phyloP scores from a whole-genome alignment of 495 filamentous ascomycete species.

The Thermothielavioides terrestris region DNA sequence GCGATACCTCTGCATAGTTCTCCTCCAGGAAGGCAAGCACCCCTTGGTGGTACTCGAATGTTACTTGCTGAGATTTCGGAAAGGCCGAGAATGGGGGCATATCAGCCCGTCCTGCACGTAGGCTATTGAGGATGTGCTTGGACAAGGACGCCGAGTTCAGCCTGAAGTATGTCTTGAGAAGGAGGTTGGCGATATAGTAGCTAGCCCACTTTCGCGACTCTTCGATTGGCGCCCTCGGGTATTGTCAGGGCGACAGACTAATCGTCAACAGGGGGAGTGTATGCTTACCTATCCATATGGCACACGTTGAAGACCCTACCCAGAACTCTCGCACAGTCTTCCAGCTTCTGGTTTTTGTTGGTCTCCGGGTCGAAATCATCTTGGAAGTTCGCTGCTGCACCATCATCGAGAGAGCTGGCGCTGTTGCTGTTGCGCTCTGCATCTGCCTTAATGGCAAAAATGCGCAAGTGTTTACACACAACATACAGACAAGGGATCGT shows the following conservation, averaged over 20 bases:
- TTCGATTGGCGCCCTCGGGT: slow-evolving; percentile 63
- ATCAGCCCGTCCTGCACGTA: slow-evolving; percentile 67
- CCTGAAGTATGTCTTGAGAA: slow-evolving; percentile 98
- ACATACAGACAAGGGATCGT: slow-evolving; percentile 82
- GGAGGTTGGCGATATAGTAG: slow-evolving; percentile 82
- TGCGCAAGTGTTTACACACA: slow-evolving; percentile 69
- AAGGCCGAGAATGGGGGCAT: slow-evolving; percentile 66
- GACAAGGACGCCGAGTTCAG: slow-evolving; percentile 79
- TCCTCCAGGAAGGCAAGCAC: slow-evolving; percentile 87
- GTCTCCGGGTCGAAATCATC: slow-evolving; percentile 67
- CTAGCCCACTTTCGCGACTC: slow-evolving; percentile 95
- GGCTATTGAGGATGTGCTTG: slow-evolving; percentile 78
- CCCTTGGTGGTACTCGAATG: slow-evolving; percentile 91
- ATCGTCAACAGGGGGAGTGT: neutral
- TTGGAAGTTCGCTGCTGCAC: slow-evolving; percentile 46
- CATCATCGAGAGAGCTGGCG: slow-evolving; percentile 37
- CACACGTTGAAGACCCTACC: slow-evolving; percentile 86
- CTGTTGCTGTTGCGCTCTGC: slow-evolving; percentile 45
- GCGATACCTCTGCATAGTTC: slow-evolving; percentile 63
- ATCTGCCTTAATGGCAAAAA: slow-evolving; percentile 86
- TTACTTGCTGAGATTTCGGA: slow-evolving; percentile 85
- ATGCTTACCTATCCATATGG: slow-evolving; percentile 71
- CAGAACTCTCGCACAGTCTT: slow-evolving; percentile 80
- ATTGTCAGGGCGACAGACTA: slow-evolving; percentile 9
- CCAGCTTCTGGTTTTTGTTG: slow-evolving; percentile 69